These are phyloP conservation scores for Tolypocladium cylindrosporum DNA, from an alignment of 2,329 filamentous ascomycete genomes.

Conservation along the genomic window DNA sequence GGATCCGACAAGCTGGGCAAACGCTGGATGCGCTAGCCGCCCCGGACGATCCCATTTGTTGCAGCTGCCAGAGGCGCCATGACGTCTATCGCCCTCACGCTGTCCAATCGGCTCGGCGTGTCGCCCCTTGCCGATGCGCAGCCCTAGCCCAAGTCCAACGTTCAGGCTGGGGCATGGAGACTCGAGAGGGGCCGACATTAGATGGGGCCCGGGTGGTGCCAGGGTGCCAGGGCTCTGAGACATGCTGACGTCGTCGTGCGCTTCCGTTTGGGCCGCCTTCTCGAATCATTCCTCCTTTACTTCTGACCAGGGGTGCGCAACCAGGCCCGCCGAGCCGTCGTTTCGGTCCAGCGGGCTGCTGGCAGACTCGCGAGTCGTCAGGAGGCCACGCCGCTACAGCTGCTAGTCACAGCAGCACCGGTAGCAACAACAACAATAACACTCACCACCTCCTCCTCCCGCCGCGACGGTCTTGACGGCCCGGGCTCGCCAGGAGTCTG, in stretches of 20 bases:
- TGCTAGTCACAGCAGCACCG: background rate
- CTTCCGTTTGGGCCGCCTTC: slow-evolving; percentile 1
- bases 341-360: background rate
- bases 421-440: background rate
- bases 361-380: background rate
- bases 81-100: slow-evolving; percentile 5
- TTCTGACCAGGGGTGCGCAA: background rate
- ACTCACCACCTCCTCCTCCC: background rate
- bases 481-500: background rate
- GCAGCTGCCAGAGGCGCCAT: slow-evolving; percentile 3
- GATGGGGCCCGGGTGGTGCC: background rate
- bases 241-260: slow-evolving; percentile 1
- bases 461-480: background rate
- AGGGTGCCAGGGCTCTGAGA: slow-evolving; percentile 3
- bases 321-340: background rate
- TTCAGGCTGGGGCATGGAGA: background rate
- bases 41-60: slow-evolving; percentile 4
- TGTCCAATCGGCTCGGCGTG: slow-evolving; percentile 7
- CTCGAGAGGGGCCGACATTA: background rate
- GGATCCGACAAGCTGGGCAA: slow-evolving; percentile 6
- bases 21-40: background rate
- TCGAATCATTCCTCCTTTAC: slow-evolving; percentile 5
- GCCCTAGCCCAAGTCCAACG: slow-evolving; percentile 2
- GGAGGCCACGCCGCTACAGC: background rate
- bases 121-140: slow-evolving; percentile 2